These are phyloP conservation scores for Ophiostoma sp. DNA, from an alignment of 2,329 filamentous ascomycete genomes.

Conservation along the genomic window DNA sequence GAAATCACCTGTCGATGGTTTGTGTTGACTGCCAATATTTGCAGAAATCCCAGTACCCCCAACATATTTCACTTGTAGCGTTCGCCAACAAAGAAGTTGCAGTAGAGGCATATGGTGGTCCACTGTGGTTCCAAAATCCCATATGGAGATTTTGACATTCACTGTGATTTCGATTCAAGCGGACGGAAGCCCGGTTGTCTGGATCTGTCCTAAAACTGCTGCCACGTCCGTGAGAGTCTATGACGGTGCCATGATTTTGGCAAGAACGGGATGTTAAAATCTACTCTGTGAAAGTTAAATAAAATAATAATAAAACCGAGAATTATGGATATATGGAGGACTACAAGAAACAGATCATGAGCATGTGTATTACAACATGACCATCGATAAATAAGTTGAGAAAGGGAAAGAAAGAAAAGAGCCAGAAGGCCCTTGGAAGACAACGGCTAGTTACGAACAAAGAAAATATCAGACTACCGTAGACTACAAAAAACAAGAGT, in stretches of 20 bases:
- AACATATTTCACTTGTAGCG: not conserved
- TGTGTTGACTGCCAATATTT: not conserved
- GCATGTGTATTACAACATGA: not conserved
- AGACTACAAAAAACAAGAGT: not conserved
- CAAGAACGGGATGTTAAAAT: not conserved
- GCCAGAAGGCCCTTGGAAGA: slow-evolving; percentile 2
- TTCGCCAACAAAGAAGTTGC: not conserved
- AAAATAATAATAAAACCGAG: no score
- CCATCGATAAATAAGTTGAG: not conserved
- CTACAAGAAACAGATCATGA: not conserved
- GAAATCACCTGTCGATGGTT: not conserved
- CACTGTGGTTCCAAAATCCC: not conserved
- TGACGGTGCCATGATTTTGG: not conserved
- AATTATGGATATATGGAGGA: not conserved
- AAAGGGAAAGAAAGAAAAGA: not conserved
- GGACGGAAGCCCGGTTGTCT: not conserved
- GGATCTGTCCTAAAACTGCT: not conserved
- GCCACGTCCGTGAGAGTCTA: not conserved
- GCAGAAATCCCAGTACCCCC: not conserved
- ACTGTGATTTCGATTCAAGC: not conserved
- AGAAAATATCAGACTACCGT: not conserved
- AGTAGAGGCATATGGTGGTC: not conserved
- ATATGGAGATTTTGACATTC: not conserved
- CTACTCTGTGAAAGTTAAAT: not conserved
- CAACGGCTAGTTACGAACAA: not conserved